Base-by-base conservation (phyloP, 2,329 filamentous ascomycete genomes). In the Alternaria sp. region DNA sequence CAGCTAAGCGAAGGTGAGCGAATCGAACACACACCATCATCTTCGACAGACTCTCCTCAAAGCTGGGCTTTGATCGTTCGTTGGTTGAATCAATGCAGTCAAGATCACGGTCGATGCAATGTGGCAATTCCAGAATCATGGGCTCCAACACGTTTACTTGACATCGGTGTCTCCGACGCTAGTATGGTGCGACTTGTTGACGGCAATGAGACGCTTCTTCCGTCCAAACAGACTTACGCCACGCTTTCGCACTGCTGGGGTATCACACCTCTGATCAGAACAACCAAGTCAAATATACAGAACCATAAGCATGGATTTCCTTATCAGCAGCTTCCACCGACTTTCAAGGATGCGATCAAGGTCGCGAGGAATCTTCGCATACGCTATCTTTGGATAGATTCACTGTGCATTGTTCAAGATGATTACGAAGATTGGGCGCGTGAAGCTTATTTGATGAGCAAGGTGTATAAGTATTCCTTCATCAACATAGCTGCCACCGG, bases 401-500 rank as follows among this genome's bases (percentile, higher is more conserved):
- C 55, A 4, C 17, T 54, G 3, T 57, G 55, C 5, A 54, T 58
- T 10, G 0, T 58, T 23, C 50, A 54, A 24, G 42, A 54, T 17
- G 14, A 24, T 23, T 1, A 0, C 4, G 5, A n/a, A 0, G 55
- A 58, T 13, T 49, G 33, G 49, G n/a, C 1, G 2, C 10, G 26
- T 23, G 55, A 54, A 33, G 34, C 40, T 10, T 7, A n/a, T 21
- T 14, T 34, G 7, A 54, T 54, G 41, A 37, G 40, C 5, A 33
- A 37, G 2, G 55, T 58, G 5, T 58, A 58, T 28, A 37, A 21
- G 6, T 42, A 45, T 7, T 24, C 28, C 17, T 56, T 33, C 5
- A 40, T 52, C n/a, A 56, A 51, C 17, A 52, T 56, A n/a, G 54
- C 54, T 24, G 48, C 54, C 3, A 52, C 48, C 4, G 48, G 40